Evolutionary conservation across 768 basidiomycete species (phyloP).

Genomic region (Phaeotremella fagi): DNA sequence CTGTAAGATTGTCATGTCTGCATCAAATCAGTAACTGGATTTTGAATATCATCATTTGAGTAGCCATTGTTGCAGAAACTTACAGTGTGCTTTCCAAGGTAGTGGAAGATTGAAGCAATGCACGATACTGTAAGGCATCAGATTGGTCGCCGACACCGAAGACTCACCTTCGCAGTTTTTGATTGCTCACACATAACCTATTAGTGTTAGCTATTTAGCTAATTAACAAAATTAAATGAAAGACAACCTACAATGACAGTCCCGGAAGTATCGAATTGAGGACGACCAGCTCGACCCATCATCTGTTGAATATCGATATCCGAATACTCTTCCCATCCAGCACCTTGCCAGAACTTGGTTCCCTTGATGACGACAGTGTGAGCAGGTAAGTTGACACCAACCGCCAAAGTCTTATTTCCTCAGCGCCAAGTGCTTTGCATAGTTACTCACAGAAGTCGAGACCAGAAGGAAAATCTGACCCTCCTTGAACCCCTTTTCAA

Average conservation of each 20-base stretch:
- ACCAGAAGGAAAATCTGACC: conserved; percentile 65
- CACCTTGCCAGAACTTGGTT: conserved; percentile 69
- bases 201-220: no score
- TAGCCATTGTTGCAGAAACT: not conserved
- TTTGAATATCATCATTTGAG: not conserved
- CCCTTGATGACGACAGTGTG: conserved; percentile 92
- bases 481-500: conserved; percentile 68
- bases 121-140: conserved; percentile 17
- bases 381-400: conserved; percentile 93
- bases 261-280: conserved; percentile 69
- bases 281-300: conserved; percentile 92
- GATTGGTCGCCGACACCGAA: not conserved
- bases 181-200: conserved; percentile 36
- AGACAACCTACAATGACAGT: conserved; percentile 17
- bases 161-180: conserved; percentile 25
- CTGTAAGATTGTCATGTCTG: conserved; percentile 73
- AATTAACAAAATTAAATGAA: no score
- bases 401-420: conserved; percentile 72
- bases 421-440: conserved; percentile 4
- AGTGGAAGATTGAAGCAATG: conserved; percentile 31
- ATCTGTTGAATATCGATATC: conserved; percentile 88
- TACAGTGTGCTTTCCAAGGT: conserved; percentile 67
- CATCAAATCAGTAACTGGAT: conserved; percentile 12
- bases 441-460: conserved; percentile 68
- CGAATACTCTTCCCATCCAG: conserved; percentile 69